A percentile compares a stretch with the other conserved stretches of the same genome.
phyloP scores from a whole-genome alignment of 768 basidiomycete genomes.

The Sutorius australiensis region DNA sequence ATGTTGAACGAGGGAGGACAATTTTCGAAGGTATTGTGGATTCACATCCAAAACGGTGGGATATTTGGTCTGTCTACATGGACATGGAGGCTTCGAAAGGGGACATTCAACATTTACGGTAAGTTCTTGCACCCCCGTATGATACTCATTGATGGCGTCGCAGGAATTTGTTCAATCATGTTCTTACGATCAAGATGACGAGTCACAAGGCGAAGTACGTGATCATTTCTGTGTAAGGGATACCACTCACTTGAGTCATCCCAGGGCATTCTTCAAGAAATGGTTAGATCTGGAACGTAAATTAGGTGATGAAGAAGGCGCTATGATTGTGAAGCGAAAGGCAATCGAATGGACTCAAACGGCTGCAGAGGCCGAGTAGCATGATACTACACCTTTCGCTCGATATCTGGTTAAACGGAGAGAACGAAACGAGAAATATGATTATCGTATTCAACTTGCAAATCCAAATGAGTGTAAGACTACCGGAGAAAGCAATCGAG shows the following conservation, averaged over 20 bases:
- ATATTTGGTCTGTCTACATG: conserved; percentile 94
- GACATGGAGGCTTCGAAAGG: conserved; percentile 87
- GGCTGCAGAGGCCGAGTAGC: conserved; percentile 34
- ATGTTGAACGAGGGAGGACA: conserved; percentile 91
- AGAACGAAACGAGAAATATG: conserved; percentile 32
- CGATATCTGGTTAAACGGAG: conserved; percentile 35
- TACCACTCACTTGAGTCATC: conserved; percentile 13
- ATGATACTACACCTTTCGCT: conserved; percentile 16
- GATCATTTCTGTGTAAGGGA: background rate
- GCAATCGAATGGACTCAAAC: conserved; percentile 89
- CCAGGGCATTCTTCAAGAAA: conserved; percentile 93
- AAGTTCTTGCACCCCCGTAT: conserved; percentile 13
- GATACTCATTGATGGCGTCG: background rate
- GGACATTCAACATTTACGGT: conserved; percentile 80
- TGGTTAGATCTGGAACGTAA: conserved; percentile 87
- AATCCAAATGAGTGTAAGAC: conserved; percentile 57
- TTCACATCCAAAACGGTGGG: conserved; percentile 92
- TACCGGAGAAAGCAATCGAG: conserved; percentile 33
- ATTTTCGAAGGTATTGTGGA: conserved; percentile 96
- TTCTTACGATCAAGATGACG: conserved; percentile 82
- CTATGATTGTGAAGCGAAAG: conserved; percentile 74
- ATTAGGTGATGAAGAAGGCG: conserved; percentile 84
- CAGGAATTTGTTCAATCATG: conserved; percentile 85
- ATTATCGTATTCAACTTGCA: conserved; percentile 37
- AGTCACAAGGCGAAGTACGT: conserved; percentile 93